Evolutionary conservation across 2,329 filamentous ascomycete genomes (phyloP), one percentile per base, ranked within the genome.

Genomic region (Monilinia vaccinii-corymbosi): DNA sequence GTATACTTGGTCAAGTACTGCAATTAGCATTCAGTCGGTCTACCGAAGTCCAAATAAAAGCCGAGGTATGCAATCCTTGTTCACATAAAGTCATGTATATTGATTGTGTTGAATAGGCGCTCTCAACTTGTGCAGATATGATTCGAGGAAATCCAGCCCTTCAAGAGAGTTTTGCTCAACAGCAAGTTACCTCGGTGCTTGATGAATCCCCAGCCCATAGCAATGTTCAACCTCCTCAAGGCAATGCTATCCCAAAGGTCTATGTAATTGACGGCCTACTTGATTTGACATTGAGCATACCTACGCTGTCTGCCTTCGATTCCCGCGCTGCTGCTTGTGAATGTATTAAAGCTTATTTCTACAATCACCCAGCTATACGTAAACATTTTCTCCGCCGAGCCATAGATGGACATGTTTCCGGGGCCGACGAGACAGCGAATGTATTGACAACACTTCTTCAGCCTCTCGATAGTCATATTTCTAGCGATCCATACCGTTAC

Each of bases 201-300:
- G 76, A 79, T 38, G 67, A 71, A 49, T 66, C 70, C 11, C 66
- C 66, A 52, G 71, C 46, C 44, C 68, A 57, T 64, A 67, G 65
- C 60, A 75, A 76, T 61, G 77, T 75, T 36, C 74, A 77, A 49
- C 68, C 71, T 25, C 67, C 71, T 25, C 67, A 71, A 46, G 75
- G 72, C 63, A 83, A 84, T 62, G 79, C 78, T n/a, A 73, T 79
- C 11, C 75, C 79, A 16, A 82, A 82, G 60, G 84, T 93, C 38
- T 96, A 96, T 73, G 91, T 99, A 34, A 96, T 99, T 68, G 93
- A 97, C 73, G 94, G 90, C 1, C 78, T 99, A 21, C 78, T 99
- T 51, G 91, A 97, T 67, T 77, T 97, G 47, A 86, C 88, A 0
- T 77, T 99, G 10, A 85, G 85, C 60, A 78, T 87, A 25, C 80